Evolutionary conservation across 148 eudicot genomes (phyloP).

Genomic region (Amaranthus hypochondriacus): DNA sequence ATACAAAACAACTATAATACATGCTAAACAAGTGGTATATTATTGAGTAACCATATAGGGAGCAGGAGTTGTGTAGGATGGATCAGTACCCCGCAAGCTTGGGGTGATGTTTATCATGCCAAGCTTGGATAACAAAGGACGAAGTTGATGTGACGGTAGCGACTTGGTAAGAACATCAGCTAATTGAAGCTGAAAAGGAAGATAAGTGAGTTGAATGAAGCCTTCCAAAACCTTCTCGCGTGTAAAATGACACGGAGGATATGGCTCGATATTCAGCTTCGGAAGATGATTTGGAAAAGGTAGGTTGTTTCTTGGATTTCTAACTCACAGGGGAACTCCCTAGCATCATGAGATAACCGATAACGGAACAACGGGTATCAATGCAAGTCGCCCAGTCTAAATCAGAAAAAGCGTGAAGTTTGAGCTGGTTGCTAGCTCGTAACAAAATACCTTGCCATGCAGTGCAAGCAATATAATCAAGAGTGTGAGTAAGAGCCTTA

Average conservation of each 20-base stretch:
- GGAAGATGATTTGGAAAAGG: neutral
- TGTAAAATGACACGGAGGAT: neutral
- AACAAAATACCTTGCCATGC: neutral
- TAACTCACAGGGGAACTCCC: neutral
- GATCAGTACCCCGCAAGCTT: too few relatives aligned
- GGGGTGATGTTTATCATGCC: too few relatives aligned
- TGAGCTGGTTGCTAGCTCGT: neutral
- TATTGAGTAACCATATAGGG: too few relatives aligned
- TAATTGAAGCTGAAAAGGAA: too few relatives aligned
- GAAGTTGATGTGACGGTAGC: too few relatives aligned
- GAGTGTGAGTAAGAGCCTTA: neutral
- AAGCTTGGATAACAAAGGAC: too few relatives aligned
- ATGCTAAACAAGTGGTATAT: too few relatives aligned
- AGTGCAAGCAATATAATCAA: neutral
- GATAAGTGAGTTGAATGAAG: too few relatives aligned
- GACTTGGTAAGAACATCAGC: too few relatives aligned
- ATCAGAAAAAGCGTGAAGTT: neutral
- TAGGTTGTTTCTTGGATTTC: neutral
- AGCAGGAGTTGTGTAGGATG: too few relatives aligned
- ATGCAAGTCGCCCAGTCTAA: neutral
- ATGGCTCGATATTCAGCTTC: too few relatives aligned
- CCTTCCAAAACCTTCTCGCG: neutral
- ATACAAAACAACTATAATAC: too few relatives aligned
- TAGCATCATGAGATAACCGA: neutral
- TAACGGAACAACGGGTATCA: neutral